Conservation (phyloP, 2,329 filamentous ascomycete genomes). For the Erysiphe pulchra region DNA sequence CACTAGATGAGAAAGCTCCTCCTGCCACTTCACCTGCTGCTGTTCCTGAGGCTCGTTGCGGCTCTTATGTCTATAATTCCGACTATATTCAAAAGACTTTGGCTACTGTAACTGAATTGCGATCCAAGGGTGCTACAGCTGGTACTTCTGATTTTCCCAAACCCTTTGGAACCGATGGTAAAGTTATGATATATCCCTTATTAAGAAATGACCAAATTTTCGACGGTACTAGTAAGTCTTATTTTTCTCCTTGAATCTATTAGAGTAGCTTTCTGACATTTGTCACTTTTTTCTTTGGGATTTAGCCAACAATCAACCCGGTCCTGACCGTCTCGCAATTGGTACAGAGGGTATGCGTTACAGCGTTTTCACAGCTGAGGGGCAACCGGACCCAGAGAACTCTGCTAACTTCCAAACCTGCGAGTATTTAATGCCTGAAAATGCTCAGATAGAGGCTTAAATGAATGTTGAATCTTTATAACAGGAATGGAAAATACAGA, state of each 20-base stretch:
- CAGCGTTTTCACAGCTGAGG: not conserved
- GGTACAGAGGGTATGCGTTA: not conserved
- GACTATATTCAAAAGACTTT: not conserved
- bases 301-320: not conserved
- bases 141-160: not conserved
- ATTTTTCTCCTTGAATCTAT: not conserved
- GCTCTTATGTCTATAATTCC: not conserved
- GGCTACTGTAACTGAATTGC: not conserved
- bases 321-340: not conserved
- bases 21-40: not conserved
- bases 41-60: not conserved
- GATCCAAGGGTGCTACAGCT: not conserved
- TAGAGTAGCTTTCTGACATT: not conserved
- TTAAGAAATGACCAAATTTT: not conserved
- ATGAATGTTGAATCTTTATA: too few relatives aligned
- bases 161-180: not conserved
- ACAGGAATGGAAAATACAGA: too few relatives aligned
- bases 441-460: too few relatives aligned
- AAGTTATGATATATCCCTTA: not conserved
- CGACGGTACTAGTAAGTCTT: not conserved
- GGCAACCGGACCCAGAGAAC: not conserved
- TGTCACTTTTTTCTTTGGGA: not conserved
- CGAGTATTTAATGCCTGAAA: not conserved
- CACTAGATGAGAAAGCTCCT: not conserved
- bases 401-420: not conserved